Conservation (phyloP, 1,139 yeast species). For the Saccharomyces hybrid region DNA sequence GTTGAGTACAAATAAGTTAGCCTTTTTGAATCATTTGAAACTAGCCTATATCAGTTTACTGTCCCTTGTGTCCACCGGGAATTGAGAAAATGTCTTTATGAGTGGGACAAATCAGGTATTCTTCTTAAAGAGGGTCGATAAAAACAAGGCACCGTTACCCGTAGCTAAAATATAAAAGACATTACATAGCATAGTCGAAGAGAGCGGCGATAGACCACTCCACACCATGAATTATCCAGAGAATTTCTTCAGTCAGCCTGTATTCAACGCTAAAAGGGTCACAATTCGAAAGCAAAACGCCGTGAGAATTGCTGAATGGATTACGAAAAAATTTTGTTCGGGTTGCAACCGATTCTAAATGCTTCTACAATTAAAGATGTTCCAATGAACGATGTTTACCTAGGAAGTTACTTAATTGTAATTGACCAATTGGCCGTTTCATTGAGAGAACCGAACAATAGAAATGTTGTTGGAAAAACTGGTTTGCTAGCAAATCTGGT, state of each 20-base stretch:
- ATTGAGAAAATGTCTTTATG: too few relatives aligned
- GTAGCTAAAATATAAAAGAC: too few relatives aligned
- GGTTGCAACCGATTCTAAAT: constrained; percentile 26
- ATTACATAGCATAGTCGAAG: too few relatives aligned
- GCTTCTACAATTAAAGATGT: constrained; percentile 13
- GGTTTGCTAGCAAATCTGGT: constrained; percentile 22
- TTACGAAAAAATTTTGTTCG: constrained; percentile 27
- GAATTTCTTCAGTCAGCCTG: background rate
- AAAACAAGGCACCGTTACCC: too few relatives aligned
- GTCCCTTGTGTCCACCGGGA: too few relatives aligned
- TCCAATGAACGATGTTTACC: constrained; percentile 14
- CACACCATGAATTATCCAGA: too few relatives aligned
- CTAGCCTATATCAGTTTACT: background rate
- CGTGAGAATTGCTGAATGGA: constrained; percentile 26
- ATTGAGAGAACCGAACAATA: constrained; percentile 25
- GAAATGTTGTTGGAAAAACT: constrained; percentile 25
- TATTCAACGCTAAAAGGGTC: background rate
- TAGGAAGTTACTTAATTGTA: constrained; percentile 15
- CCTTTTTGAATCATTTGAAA: background rate
- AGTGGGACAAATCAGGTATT: too few relatives aligned
- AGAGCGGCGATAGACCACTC: too few relatives aligned
- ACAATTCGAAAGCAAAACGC: background rate
- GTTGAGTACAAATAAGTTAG: too few relatives aligned
- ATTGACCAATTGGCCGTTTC: constrained; percentile 29
- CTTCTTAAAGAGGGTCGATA: too few relatives aligned